These are phyloP conservation scores for Chimonanthus praecox DNA, from an alignment of 164 flowering plant genomes.

Conservation along the genomic window DNA sequence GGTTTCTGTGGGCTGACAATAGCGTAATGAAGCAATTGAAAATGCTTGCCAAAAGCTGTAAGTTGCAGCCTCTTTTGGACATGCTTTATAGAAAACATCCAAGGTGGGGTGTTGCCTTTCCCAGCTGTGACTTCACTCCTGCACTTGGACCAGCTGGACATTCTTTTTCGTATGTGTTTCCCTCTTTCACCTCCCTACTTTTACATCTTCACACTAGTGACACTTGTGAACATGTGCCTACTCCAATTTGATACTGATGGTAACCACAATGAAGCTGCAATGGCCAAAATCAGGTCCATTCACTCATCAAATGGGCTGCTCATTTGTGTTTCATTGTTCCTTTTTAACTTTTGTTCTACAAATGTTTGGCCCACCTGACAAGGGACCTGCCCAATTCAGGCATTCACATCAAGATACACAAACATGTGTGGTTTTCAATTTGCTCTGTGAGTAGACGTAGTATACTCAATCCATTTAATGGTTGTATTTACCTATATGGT, in stretches of 20 bases:
- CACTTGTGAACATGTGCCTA: neutral
- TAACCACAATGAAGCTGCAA: neutral
- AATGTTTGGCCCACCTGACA: neutral
- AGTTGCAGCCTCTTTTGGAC: slow-evolving; percentile 33
- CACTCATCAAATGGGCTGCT: neutral
- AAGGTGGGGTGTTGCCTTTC: slow-evolving; percentile 55
- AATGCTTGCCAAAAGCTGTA: slow-evolving; percentile 51
- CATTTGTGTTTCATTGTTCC: neutral
- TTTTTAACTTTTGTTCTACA: no score
- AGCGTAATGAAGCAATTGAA: slow-evolving; percentile 48
- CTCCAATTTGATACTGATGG: neutral
- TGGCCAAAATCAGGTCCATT: neutral
- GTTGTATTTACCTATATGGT: neutral
- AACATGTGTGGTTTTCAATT: neutral
- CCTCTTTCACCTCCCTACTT: neutral
- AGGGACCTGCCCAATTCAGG: neutral
- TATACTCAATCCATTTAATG: neutral
- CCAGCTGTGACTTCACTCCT: slow-evolving; percentile 41
- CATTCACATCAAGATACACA: neutral
- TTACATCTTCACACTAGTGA: neutral
- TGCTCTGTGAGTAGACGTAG: neutral
- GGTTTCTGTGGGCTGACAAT: slow-evolving; percentile 42
- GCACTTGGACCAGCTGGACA: slow-evolving; percentile 54
- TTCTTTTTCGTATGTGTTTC: slow-evolving; percentile 45
- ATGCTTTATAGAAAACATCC: slow-evolving; percentile 44